phyloP scores from a whole-genome alignment of 192 early-diverging fungal species.

The Linnemannia hyalina region DNA sequence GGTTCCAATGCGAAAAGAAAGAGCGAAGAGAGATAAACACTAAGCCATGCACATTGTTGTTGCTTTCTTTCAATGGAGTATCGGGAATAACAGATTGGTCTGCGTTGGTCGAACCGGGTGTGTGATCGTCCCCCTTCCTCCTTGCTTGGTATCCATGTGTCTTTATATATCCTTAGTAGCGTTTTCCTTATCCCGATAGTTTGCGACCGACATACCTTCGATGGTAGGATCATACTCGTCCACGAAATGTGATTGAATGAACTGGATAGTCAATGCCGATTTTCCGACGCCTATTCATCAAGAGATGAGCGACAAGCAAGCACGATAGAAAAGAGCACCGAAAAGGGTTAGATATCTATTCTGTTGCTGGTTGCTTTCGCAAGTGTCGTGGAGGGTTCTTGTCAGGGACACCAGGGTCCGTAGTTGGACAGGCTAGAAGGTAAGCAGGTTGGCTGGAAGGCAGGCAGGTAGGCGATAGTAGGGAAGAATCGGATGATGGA shows the following conservation, averaged over 20 bases:
- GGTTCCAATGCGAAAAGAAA: constrained; percentile 2
- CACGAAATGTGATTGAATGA: constrained; percentile 86
- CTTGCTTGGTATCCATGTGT: neutral
- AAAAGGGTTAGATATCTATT: neutral
- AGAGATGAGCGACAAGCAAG: neutral
- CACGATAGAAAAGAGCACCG: neutral
- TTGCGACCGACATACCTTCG: constrained; percentile 69
- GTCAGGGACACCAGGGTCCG: constrained; percentile 2
- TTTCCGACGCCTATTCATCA: constrained; percentile 75
- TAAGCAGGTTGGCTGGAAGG: neutral
- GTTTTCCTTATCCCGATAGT: neutral
- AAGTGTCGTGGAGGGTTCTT: neutral
- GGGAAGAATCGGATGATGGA: constrained; percentile 5
- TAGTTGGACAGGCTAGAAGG: neutral
- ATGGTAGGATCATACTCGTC: constrained; percentile 98
- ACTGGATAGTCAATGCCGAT: constrained; percentile 87
- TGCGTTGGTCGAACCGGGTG: neutral
- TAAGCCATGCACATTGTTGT: neutral
- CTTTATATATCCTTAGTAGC: neutral
- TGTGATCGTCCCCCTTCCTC: neutral
- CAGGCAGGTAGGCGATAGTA: neutral
- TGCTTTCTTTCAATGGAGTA: neutral
- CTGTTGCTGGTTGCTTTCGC: neutral
- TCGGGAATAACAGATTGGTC: neutral
- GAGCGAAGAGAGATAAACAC: neutral